Base-by-base conservation (phyloP, 2,329 filamentous ascomycete genomes). In the Clarireedia homoeocarpa region DNA sequence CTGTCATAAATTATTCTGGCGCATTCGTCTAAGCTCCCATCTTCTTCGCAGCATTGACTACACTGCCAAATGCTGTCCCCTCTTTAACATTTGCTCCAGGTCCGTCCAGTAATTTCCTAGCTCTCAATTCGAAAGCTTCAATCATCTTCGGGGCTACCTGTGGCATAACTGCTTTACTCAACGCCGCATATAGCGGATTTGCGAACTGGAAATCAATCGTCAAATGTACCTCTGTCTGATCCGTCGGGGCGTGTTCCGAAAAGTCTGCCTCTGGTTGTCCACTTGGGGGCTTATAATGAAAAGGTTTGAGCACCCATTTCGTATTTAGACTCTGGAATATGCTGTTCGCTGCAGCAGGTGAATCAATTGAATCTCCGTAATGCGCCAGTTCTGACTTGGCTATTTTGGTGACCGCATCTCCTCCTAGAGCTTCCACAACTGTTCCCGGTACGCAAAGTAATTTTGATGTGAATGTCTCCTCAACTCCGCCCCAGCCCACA, bases 111-210 rank as follows among this genome's bases (percentile, higher is more conserved):
- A 89, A 69, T 65, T 80, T 75, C 67, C 75, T 76, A 5, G 94
- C 91, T 67, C 88, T 79, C 71, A 82, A 81, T 74, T 96, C 91
- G 75, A 99, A 99, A 1, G 94, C 92, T 70, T 89, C 85, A 62
- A 97, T 88, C 91, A 99, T 96, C 61, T 88, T 78, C 4, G 83
- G 84, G 1, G 90, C 92, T 61, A 96, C 84, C 72, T 89, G 90
- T 34, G 89, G 86, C 62, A 90, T 89, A 24, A 94, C 85, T 36
- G 88, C 86, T 39, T 84, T 80, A 69, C 91, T 94, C 68, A 96
- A 76, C 20, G 88, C 83, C 44, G 84, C 85, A 73, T 96, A 95
- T 56, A 96, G 70, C n/a, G 91, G 89, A 72, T 91, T 97, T 64
- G 83, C 79, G 70, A 99, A 96, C 70, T 86, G 82, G 70, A 91